Evolutionary conservation across 768 basidiomycete species (phyloP), one percentile per base, ranked within the genome.

Genomic region (Brasilioporus rufonigricans): DNA sequence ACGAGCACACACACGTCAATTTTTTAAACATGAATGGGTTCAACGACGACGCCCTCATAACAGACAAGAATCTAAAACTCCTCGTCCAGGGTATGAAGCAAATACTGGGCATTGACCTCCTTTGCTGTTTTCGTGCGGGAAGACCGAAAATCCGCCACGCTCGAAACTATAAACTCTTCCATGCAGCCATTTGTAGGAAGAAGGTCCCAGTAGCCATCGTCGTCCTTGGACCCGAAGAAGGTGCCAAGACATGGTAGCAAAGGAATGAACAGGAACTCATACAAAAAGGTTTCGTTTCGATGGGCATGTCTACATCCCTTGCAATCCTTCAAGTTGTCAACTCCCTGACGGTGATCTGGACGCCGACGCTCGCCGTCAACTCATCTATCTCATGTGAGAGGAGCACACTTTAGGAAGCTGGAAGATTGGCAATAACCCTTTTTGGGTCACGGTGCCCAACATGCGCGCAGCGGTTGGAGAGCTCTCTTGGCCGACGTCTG

Each of bases 211-310:
- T 68, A 21, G 67, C 65, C 2, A 36, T 71, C 13, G 64, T 64
- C 19, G 48, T 74, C 19, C 67, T 70, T 8, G 71, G 74, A 24
- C 66, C 73, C 50, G 60, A 70, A 39, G 65, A 71, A 23, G 61
- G 49, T 23, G 46, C 52, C 11, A 11, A 55, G 21, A 43, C 47
- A 1, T 68, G 50, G 73, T 74, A 71, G 73, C 52, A 55, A 38
- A 50, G 60, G 40, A 74, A 74, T 29, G 59, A 60, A 35, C 31
- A n/a, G 12, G 48, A 49, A 10, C 49, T 60, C 33, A 36, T 55
- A 60, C 38, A 31, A 64, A 52, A 14, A 41, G 50, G n/a, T 56
- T 75, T 55, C 21, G 33, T 19, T 71, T 74, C 51, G 51, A 52
- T 35, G 61, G 55, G 12, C 68, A 74, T 48, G 59, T 68, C 12